phyloP scores from a whole-genome alignment of 805 yeast genomes.

The Yamadazyma ubonensis region DNA sequence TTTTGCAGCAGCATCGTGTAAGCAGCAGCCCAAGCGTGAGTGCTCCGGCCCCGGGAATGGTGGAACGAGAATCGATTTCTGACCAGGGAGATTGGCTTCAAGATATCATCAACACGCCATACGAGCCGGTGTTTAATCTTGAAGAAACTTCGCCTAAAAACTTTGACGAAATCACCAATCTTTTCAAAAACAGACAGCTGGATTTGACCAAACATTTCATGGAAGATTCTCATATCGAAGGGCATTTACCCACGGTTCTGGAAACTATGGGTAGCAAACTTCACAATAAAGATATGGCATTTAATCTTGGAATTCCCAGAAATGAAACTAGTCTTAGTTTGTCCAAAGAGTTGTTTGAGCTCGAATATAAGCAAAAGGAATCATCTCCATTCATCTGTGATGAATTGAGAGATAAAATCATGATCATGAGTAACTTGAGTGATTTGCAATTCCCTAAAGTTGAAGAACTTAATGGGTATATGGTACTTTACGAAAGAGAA shows the following conservation, averaged over 20 bases:
- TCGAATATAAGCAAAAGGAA: conserved; percentile 2
- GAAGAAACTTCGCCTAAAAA: conserved; percentile 7
- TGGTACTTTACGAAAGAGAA: conserved; percentile 70
- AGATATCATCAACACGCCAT: conserved; percentile 67
- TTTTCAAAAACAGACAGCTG: conserved; percentile 64
- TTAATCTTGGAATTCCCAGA: background rate
- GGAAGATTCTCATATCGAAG: conserved; percentile 1
- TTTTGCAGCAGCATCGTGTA: conserved; percentile 1
- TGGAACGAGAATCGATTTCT: conserved; percentile 10
- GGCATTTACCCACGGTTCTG: conserved; percentile 4
- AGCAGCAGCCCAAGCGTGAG: conserved; percentile 3
- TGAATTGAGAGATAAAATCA: conserved; percentile 53
- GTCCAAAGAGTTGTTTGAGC: conserved; percentile 6
- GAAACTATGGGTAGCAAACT: conserved; percentile 21
- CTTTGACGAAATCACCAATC: conserved; percentile 52
- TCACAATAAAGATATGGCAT: background rate
- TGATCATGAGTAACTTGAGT: conserved; percentile 50
- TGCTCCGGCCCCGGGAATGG: conserved; percentile 1
- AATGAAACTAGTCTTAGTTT: conserved; percentile 2
- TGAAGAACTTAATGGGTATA: conserved; percentile 73
- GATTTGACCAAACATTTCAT: conserved; percentile 51
- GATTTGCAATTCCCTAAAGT: conserved; percentile 69
- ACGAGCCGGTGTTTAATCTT: conserved; percentile 50
- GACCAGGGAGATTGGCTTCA: conserved; percentile 59
- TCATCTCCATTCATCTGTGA: conserved; percentile 27